These are phyloP conservation scores for Talaromyces trachyspermus DNA, from an alignment of 495 filamentous ascomycete genomes.

Conservation along the genomic window DNA sequence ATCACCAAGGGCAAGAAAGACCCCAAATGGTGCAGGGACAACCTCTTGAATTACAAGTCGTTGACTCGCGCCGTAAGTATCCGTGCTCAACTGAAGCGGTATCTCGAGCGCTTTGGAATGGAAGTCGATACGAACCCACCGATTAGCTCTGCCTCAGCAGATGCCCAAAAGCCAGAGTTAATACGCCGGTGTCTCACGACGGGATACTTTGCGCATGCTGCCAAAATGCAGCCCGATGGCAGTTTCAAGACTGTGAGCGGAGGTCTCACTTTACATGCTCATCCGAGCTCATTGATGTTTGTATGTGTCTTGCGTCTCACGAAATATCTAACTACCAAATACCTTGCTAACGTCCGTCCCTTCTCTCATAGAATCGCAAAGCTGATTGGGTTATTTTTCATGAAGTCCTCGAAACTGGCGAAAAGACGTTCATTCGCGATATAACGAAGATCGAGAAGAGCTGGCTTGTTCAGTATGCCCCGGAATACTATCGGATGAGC, in stretches of 20 bases:
- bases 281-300: slow-evolving; percentile 93
- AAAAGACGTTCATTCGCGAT: slow-evolving; percentile 87
- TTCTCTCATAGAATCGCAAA: slow-evolving; percentile 65
- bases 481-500: slow-evolving; percentile 68
- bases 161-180: slow-evolving; percentile 50
- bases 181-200: slow-evolving; percentile 82
- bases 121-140: slow-evolving; percentile 53
- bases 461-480: slow-evolving; percentile 86
- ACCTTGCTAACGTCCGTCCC: slow-evolving; percentile 16
- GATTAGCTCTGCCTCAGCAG: slow-evolving; percentile 18
- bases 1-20: slow-evolving; percentile 81
- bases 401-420: slow-evolving; percentile 85
- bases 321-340: background rate
- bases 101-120: slow-evolving; percentile 80
- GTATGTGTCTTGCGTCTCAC: slow-evolving; percentile 32
- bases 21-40: slow-evolving; percentile 76
- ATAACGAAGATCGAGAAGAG: slow-evolving; percentile 84
- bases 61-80: slow-evolving; percentile 80
- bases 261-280: slow-evolving; percentile 67
- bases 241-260: slow-evolving; percentile 78
- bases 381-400: slow-evolving; percentile 97
- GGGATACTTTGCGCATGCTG: slow-evolving; percentile 93
- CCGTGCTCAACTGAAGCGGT: slow-evolving; percentile 75
- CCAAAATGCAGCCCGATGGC: slow-evolving; percentile 92
- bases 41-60: slow-evolving; percentile 78